Percentiles rank a stretch among this genome's conserved stretches.
Conservation (phyloP, 768 basidiomycete genomes). For the Termitomyces sp. region DNA sequence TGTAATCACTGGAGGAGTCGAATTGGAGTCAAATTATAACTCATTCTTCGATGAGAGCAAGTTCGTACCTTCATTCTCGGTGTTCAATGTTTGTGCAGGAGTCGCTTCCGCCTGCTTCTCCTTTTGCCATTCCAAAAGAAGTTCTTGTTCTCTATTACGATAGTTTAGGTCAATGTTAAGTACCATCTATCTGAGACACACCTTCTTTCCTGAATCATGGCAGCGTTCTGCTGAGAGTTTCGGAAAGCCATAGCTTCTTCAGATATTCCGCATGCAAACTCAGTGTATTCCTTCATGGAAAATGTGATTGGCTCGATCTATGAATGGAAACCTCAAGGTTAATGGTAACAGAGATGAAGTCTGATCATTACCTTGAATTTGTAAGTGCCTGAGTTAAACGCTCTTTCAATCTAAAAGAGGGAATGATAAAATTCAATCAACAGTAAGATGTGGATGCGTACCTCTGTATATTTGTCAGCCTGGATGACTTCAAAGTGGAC, state of each 20-base stretch:
- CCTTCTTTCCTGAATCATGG: constrained; percentile 37
- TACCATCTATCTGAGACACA: constrained; percentile 14
- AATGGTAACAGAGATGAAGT: not conserved
- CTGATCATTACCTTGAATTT: constrained; percentile 38
- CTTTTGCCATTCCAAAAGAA: constrained; percentile 42
- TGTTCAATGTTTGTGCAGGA: not conserved
- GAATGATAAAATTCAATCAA: not conserved
- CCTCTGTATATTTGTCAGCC: constrained; percentile 48
- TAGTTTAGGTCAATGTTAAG: not conserved
- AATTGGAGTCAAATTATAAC: not conserved
- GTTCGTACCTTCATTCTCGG: not conserved
- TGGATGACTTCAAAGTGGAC: constrained; percentile 47
- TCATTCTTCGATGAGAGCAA: not conserved
- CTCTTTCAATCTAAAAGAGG: constrained; percentile 38
- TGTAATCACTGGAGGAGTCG: not conserved
- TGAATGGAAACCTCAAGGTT: constrained; percentile 34
- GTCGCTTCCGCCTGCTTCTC: constrained; percentile 12
- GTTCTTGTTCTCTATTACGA: constrained; percentile 32
- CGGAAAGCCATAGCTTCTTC: constrained; percentile 41
- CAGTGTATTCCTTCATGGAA: constrained; percentile 47
- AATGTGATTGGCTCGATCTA: constrained; percentile 50
- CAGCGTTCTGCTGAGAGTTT: constrained; percentile 32
- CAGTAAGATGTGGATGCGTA: constrained; percentile 16
- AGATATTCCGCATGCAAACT: constrained; percentile 37
- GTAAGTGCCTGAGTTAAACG: constrained; percentile 53